Conservation (phyloP, 2,329 filamentous ascomycete genomes). For the Sporothrix euskadiensis region DNA sequence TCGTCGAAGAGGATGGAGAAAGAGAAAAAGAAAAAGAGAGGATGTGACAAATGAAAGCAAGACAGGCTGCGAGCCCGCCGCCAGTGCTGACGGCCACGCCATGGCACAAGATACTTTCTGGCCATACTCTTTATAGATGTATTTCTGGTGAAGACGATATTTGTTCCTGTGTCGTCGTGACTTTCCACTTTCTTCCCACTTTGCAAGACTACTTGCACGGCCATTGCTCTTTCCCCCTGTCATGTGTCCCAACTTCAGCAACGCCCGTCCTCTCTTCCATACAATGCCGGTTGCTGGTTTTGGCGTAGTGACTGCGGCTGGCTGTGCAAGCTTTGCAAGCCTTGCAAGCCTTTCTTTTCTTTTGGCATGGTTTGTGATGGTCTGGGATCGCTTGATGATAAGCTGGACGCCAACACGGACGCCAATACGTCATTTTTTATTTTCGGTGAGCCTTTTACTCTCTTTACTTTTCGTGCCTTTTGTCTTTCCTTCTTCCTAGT, state of each 20-base stretch:
- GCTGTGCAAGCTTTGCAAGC: not conserved
- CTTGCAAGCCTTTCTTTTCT: too few relatives aligned
- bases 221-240: too few relatives aligned
- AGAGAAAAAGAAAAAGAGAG: not conserved
- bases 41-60: not conserved
- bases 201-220: not conserved
- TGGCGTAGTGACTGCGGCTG: not conserved
- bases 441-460: constrained; percentile 1
- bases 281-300: not conserved
- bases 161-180: not conserved
- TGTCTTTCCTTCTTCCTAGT: not conserved
- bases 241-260: not conserved
- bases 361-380: not conserved
- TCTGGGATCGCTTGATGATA: not conserved
- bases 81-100: not conserved
- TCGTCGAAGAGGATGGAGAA: not conserved
- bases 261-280: not conserved
- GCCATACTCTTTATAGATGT: not conserved
- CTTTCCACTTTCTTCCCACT: not conserved
- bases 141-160: not conserved
- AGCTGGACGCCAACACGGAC: too few relatives aligned
- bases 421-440: constrained; percentile 6
- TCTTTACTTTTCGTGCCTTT: not conserved
- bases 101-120: not conserved
- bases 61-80: not conserved